Percentiles rank a stretch among this genome's conserved stretches.
phyloP scores from a whole-genome alignment of 2,329 filamentous ascomycete genomes.

The Didymella segeticola region DNA sequence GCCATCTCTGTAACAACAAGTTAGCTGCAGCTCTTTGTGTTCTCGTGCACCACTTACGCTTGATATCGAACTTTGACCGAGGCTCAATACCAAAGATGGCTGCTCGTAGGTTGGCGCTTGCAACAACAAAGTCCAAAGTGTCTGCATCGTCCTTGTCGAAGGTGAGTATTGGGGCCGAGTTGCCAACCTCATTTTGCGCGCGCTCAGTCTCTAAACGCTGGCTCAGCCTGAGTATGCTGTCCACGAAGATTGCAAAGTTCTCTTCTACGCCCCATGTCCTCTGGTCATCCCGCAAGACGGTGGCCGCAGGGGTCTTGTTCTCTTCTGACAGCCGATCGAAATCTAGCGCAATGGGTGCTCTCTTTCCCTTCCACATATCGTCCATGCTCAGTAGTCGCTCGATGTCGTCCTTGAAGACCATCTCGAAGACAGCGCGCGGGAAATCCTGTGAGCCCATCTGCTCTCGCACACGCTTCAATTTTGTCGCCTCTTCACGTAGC shows the following conservation, averaged over 20 bases:
- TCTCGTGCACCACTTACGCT: slow-evolving; percentile 58
- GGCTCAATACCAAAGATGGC: slow-evolving; percentile 85
- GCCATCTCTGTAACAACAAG: slow-evolving; percentile 76
- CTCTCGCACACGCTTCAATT: slow-evolving; percentile 80
- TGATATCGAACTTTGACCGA: slow-evolving; percentile 94
- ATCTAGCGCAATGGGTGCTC: slow-evolving; percentile 74
- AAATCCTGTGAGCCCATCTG: slow-evolving; percentile 82
- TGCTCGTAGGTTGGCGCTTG: slow-evolving; percentile 88
- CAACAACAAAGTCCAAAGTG: slow-evolving; percentile 91
- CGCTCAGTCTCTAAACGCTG: slow-evolving; percentile 73
- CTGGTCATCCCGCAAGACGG: slow-evolving; percentile 72
- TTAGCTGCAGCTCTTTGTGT: slow-evolving; percentile 6
- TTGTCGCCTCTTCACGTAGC: slow-evolving; percentile 80
- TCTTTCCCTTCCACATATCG: slow-evolving; percentile 93
- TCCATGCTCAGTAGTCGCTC: slow-evolving; percentile 82
- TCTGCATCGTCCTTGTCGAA: slow-evolving; percentile 98
- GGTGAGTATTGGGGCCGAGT: slow-evolving; percentile 67
- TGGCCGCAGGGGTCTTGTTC: slow-evolving; percentile 58
- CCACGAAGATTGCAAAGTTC: slow-evolving; percentile 84
- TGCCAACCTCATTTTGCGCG: slow-evolving; percentile 57
- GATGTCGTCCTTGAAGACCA: slow-evolving; percentile 89
- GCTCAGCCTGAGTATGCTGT: slow-evolving; percentile 80
- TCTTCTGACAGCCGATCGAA: slow-evolving; percentile 68
- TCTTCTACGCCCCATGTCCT: slow-evolving; percentile 81
- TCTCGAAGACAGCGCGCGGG: slow-evolving; percentile 82